These are phyloP conservation scores for Arachnomyces sp. DNA, from an alignment of 2,329 filamentous ascomycete species.

Conservation along the genomic window DNA sequence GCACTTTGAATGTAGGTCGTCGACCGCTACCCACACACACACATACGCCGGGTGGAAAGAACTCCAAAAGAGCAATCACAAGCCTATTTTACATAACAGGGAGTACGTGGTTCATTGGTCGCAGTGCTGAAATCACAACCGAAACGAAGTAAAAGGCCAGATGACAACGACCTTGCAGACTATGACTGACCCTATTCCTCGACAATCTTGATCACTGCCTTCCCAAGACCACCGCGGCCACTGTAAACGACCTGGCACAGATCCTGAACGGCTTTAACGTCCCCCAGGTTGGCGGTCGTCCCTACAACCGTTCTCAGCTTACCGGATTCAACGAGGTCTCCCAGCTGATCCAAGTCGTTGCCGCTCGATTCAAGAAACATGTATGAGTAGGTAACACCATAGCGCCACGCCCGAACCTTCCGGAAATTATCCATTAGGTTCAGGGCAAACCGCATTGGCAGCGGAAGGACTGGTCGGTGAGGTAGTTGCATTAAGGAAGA, in stretches of 20 bases:
- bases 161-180: too few relatives aligned
- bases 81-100: too few relatives aligned
- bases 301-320: constrained; percentile 40
- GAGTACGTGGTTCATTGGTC: too few relatives aligned
- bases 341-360: constrained; percentile 38
- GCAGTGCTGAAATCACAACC: too few relatives aligned
- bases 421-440: constrained; percentile 33
- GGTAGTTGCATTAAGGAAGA: constrained; percentile 21
- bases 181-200: too few relatives aligned
- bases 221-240: constrained; percentile 40
- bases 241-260: constrained; percentile 35
- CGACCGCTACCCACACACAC: too few relatives aligned
- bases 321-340: constrained; percentile 35
- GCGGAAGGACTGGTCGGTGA: constrained; percentile 20
- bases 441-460: too few relatives aligned
- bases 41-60: too few relatives aligned
- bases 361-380: constrained; percentile 37
- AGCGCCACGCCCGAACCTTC: constrained; percentile 37
- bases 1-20: too few relatives aligned
- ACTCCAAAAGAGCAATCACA: too few relatives aligned
- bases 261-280: constrained; percentile 37
- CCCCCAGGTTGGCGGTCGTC: constrained; percentile 34
- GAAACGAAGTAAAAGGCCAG: too few relatives aligned
- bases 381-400: constrained; percentile 38
- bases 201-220: constrained; percentile 35